Percentiles rank a stretch among this genome's conserved stretches.
Conservation (phyloP, 805 yeast genomes). For the Wickerhamiella spandovensis region DNA sequence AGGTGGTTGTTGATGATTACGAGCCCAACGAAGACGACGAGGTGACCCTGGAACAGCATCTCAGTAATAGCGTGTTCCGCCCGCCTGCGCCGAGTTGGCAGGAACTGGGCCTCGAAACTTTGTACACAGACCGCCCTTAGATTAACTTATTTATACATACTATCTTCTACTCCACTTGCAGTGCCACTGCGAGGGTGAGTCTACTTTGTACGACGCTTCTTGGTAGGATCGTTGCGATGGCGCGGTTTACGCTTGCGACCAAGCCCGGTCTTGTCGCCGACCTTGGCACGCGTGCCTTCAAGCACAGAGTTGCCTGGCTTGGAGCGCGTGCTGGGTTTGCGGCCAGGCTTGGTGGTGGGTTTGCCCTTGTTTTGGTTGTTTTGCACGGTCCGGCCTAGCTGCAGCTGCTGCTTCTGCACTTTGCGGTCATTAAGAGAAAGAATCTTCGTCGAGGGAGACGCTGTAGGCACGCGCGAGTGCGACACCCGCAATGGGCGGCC, state of each 20-base stretch:
- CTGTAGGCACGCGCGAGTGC: constrained; percentile 37
- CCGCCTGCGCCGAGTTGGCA: constrained; percentile 13
- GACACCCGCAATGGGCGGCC: constrained; percentile 60
- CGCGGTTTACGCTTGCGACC: constrained; percentile 15
- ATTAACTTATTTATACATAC: too few relatives aligned
- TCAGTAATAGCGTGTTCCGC: constrained; percentile 4
- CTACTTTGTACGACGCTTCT: constrained; percentile 5
- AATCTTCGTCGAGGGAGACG: background rate
- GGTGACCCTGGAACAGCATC: constrained; percentile 14
- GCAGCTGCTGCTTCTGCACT: background rate
- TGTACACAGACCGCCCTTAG: background rate
- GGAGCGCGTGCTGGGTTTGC: background rate
- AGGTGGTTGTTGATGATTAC: constrained; percentile 15
- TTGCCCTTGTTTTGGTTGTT: background rate
- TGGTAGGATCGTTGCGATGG: constrained; percentile 6
- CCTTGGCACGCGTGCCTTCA: constrained; percentile 23
- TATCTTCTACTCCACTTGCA: too few relatives aligned
- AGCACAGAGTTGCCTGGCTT: constrained; percentile 7
- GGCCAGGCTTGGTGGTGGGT: background rate
- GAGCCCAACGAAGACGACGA: constrained; percentile 20
- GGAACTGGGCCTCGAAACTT: constrained; percentile 8
- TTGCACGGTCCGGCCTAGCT: background rate
- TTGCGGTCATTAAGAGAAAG: background rate
- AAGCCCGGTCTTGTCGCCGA: constrained; percentile 10
- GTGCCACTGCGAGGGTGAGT: too few relatives aligned